Conservation (phyloP, 108 stramenopile species). For the Nitzschia sp. region DNA sequence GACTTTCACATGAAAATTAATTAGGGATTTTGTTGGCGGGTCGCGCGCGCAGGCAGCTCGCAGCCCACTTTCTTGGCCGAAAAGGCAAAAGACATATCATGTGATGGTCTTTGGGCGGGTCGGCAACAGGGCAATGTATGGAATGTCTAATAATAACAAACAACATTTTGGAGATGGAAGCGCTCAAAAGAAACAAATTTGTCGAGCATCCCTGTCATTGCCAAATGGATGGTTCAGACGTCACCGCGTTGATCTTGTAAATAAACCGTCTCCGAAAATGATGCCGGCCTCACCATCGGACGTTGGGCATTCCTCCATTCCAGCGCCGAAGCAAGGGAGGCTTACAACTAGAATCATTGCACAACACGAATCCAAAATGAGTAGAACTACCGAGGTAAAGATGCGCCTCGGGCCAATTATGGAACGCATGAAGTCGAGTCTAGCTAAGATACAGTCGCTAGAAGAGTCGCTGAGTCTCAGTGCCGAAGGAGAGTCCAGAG, state of each 20-base stretch:
- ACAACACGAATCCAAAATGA: slow-evolving; percentile 3
- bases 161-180: too few species aligned
- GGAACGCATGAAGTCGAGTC: slow-evolving; percentile 24
- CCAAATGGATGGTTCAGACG: too few species aligned
- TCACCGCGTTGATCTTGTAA: not conserved
- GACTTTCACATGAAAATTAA: too few species aligned
- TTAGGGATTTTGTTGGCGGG: too few species aligned
- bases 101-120: too few species aligned
- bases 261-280: not conserved
- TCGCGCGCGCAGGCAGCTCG: too few species aligned
- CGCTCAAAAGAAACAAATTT: too few species aligned
- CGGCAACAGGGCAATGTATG: too few species aligned
- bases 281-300: not conserved
- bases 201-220: too few species aligned
- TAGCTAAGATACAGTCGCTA: slow-evolving; percentile 19
- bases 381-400: slow-evolving; percentile 16
- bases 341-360: not conserved
- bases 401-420: slow-evolving; percentile 29
- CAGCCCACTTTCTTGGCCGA: too few species aligned
- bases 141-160: too few species aligned
- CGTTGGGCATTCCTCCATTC: not conserved
- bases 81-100: too few species aligned
- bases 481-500: not conserved
- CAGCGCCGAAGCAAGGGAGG: not conserved
- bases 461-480: slow-evolving; percentile 13